Base-by-base conservation (phyloP, 2,329 filamentous ascomycete genomes). In the Samsoniella hepiali region DNA sequence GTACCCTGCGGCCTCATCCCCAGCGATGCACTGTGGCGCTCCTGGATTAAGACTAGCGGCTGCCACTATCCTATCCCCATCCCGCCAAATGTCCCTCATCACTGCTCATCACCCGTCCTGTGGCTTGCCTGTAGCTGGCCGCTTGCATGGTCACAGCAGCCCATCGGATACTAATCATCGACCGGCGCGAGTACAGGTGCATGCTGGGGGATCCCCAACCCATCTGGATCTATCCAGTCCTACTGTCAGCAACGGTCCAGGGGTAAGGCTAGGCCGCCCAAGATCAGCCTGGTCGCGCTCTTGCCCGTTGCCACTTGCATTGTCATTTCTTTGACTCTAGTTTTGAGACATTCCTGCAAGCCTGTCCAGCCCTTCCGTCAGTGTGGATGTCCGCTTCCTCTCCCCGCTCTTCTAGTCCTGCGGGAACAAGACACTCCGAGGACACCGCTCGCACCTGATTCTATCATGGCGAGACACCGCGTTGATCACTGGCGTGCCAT, bases 21-120 rank as follows among this genome's bases (percentile, higher is more conserved):
- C 56, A 58, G 56, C 32, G 42, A 49, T 13, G 56, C 42, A 58
- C 27, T 29, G 56, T 58, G 56, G 56, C 56, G 56, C 42, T 36
- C 42, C 42, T 36, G n/a, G 56, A 49, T 58, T 40, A 58, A 45
- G 22, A 11, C 55, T 47, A 58, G 55, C 31, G 40, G 27, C 31
- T 42, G 54, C 40, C 54, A 36, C 27, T 34, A 22, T 32, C 3
- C 27, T 44, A 7, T 53, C n/a, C 51, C 40, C 55, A 22, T 27
- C 29, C 51, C 36, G n/a, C 31, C 40, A 58, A 45, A 58, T 58
- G 55, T 47, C 32, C 8, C 56, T 58, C 53, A 55, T 9, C 50
- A 36, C 34, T 22, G 53, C 22, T 13, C 56, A 49, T 36, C 31
- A 58, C 42, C 56, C 42, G 56, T 58, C 44, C 15, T 58, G 56